Evolutionary conservation across 1,284 basidiomycete genomes (phyloP).

Genomic region (Fomitopsis betulina): DNA sequence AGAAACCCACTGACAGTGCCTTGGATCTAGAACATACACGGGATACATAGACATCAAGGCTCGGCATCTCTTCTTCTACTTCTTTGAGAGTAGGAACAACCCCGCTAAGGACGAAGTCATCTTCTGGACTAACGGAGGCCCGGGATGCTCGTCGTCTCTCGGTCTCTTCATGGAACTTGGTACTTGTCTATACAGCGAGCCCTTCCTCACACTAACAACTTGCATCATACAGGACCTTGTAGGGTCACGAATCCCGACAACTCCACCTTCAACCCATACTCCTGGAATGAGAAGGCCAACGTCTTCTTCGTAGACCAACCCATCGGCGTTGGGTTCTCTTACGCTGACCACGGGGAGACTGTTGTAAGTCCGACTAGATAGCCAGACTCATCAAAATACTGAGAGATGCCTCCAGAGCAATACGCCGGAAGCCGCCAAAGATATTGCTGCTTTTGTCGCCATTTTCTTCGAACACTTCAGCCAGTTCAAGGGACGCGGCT

Average conservation of each 20-base stretch:
- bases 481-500: slow-evolving; percentile 58
- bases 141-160: slow-evolving; percentile 44
- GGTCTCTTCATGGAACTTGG: slow-evolving; percentile 45
- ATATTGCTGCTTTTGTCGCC: slow-evolving; percentile 67
- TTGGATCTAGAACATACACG: slow-evolving; percentile 19
- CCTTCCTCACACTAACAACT: slow-evolving; percentile 21
- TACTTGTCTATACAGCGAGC: slow-evolving; percentile 5
- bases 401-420: slow-evolving; percentile 54
- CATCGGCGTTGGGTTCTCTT: slow-evolving; percentile 65
- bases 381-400: slow-evolving; percentile 21
- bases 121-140: slow-evolving; percentile 62
- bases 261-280: slow-evolving; percentile 49
- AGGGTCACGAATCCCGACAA: slow-evolving; percentile 39
- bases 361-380: slow-evolving; percentile 38
- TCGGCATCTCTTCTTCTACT: slow-evolving; percentile 75
- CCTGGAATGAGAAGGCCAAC: slow-evolving; percentile 69
- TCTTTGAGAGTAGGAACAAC: slow-evolving; percentile 71
- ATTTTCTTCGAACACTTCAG: slow-evolving; percentile 74
- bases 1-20: not conserved
- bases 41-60: slow-evolving; percentile 68
- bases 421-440: slow-evolving; percentile 50
- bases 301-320: slow-evolving; percentile 72
- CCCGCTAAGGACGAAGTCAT: slow-evolving; percentile 64
- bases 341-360: slow-evolving; percentile 63
- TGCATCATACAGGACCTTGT: slow-evolving; percentile 39